Evolutionary conservation across 1,139 yeast genomes (phyloP).

Genomic region (Debaryomycetaceae sp.): DNA sequence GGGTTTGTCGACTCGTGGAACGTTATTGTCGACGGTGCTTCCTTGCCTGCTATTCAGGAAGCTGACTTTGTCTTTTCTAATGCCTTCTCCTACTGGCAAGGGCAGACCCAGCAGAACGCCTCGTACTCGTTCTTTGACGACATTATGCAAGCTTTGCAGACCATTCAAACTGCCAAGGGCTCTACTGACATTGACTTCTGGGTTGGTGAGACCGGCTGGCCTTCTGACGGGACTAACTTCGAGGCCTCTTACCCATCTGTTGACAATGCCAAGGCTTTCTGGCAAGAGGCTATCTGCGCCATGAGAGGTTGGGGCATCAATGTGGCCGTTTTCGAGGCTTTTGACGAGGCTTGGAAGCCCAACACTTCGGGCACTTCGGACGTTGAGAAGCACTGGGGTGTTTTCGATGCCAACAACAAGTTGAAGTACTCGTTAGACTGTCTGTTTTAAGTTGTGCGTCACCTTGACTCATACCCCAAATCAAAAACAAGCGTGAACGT

Average conservation of each 20-base stretch:
- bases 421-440: conserved; percentile 61
- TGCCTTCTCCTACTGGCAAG: conserved; percentile 99
- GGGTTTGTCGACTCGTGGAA: conserved; percentile 98
- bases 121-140: conserved; percentile 91
- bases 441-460: conserved; percentile 33
- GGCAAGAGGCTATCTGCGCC: conserved; percentile 87
- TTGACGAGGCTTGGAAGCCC: conserved; percentile 96
- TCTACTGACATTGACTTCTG: conserved; percentile 79
- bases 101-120: conserved; percentile 76
- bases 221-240: conserved; percentile 77
- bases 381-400: conserved; percentile 94
- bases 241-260: conserved; percentile 63
- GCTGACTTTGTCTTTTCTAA: conserved; percentile 85
- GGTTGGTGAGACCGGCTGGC: conserved; percentile 99
- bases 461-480: neutral
- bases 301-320: conserved; percentile 94
- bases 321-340: conserved; percentile 89
- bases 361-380: conserved; percentile 77
- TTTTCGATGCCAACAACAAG: conserved; percentile 54
- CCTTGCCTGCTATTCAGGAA: conserved; percentile 66
- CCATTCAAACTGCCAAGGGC: conserved; percentile 80
- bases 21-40: conserved; percentile 73
- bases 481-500: neutral
- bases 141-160: conserved; percentile 92
- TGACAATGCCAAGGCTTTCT: conserved; percentile 70